These are phyloP conservation scores for Malus hybrid DNA, from an alignment of 331 rosid genomes.

Conservation along the genomic window DNA sequence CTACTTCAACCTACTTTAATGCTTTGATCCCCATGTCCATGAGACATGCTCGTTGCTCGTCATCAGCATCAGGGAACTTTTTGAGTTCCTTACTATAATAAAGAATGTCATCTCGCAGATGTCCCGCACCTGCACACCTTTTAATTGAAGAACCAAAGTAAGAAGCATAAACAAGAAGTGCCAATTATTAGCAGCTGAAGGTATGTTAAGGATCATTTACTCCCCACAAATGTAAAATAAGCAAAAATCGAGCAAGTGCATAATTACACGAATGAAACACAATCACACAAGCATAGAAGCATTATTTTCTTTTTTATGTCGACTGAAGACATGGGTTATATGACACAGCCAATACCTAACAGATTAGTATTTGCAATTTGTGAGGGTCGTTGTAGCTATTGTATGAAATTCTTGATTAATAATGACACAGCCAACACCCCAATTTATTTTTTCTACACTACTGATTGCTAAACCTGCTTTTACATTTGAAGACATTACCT, in stretches of 20 bases:
- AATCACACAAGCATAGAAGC: neutral
- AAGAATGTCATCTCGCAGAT: conserved; percentile 65
- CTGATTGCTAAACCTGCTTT: neutral
- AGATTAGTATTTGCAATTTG: too few relatives aligned
- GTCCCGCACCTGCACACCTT: conserved; percentile 82
- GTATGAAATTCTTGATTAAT: too few relatives aligned
- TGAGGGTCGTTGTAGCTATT: too few relatives aligned
- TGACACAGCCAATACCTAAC: neutral
- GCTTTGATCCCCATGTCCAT: conserved; percentile 81
- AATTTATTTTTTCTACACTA: neutral
- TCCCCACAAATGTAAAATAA: neutral
- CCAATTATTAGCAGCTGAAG: neutral
- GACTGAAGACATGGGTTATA: neutral
- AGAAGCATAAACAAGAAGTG: conserved; percentile 3
- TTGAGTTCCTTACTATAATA: conserved; percentile 54
- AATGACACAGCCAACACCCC: neutral
- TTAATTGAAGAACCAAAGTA: conserved; percentile 19
- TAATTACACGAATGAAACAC: neutral
- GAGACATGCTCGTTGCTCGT: conserved; percentile 53
- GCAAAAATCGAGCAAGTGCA: conserved; percentile 10
- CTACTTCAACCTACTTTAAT: conserved; percentile 35
- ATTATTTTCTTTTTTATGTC: neutral
- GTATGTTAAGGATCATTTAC: neutral
- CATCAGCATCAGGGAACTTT: conserved; percentile 42
- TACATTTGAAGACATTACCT: neutral